Percentiles rank a stretch among this genome's conserved stretches.
Conservation (phyloP, 1,284 basidiomycete genomes). For the Irpex sp. region DNA sequence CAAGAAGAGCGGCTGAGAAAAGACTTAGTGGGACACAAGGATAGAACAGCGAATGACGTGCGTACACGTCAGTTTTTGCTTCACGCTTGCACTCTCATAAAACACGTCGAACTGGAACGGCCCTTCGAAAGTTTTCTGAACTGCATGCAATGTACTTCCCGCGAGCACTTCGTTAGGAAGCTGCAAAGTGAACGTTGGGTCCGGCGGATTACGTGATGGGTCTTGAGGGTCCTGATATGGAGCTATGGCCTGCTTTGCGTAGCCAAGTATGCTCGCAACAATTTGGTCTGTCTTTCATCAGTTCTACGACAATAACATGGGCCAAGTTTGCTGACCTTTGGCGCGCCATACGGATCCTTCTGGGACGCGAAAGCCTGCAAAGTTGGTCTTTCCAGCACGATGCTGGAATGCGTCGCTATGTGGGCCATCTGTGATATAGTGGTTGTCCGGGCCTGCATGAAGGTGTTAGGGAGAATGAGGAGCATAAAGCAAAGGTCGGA, state of each 20-base stretch:
- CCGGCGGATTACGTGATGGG: slow-evolving; percentile 49
- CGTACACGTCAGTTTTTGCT: slow-evolving; percentile 60
- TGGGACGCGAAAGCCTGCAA: slow-evolving; percentile 60
- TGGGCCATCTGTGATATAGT: slow-evolving; percentile 45
- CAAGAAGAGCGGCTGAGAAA: slow-evolving; percentile 49
- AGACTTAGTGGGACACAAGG: slow-evolving; percentile 5
- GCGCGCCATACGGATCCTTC: slow-evolving; percentile 80
- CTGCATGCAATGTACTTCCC: slow-evolving; percentile 77
- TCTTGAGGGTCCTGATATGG: slow-evolving; percentile 47
- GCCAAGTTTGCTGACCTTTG: slow-evolving; percentile 49
- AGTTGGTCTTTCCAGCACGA: slow-evolving; percentile 71
- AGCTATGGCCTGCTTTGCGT: slow-evolving; percentile 52
- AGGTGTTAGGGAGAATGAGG: not conserved
- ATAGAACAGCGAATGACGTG: slow-evolving; percentile 15
- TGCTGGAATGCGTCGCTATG: slow-evolving; percentile 60
- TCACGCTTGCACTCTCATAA: slow-evolving; percentile 70
- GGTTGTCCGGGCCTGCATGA: slow-evolving; percentile 53
- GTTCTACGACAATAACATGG: not conserved
- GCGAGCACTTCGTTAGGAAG: slow-evolving; percentile 72
- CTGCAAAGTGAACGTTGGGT: slow-evolving; percentile 76
- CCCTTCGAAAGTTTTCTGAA: slow-evolving; percentile 84
- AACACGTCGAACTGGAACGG: slow-evolving; percentile 85
- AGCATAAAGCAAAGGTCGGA: not conserved
- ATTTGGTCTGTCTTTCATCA: slow-evolving; percentile 53
- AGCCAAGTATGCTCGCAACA: slow-evolving; percentile 55